Evolutionary conservation across 2,329 filamentous ascomycete genomes (phyloP).

Genomic region (Ophidiomyces ophidiicola): DNA sequence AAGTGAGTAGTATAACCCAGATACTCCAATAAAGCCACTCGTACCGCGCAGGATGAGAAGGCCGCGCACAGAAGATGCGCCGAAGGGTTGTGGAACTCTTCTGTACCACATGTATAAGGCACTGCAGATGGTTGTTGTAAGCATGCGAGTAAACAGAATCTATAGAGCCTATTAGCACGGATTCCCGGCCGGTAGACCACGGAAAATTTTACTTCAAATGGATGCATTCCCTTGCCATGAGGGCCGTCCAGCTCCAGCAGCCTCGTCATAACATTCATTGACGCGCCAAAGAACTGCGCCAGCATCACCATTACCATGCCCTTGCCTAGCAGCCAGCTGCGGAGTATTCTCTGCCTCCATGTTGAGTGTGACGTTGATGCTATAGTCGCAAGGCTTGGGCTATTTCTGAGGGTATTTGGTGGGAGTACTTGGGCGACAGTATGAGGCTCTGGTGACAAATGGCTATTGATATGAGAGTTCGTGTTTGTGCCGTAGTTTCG

Average conservation of each 20-base stretch:
- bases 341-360: not conserved
- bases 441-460: no score
- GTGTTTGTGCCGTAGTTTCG: no score
- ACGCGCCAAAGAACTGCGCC: conserved; percentile 66
- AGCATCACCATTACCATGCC: conserved; percentile 54
- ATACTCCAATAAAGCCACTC: conserved; percentile 65
- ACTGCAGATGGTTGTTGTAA: conserved; percentile 55
- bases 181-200: not conserved
- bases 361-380: not conserved
- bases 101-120: conserved; percentile 62
- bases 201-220: conserved; percentile 48
- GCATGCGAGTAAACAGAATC: conserved; percentile 70
- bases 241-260: conserved; percentile 57
- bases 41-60: conserved; percentile 58
- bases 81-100: conserved; percentile 56
- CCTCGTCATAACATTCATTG: conserved; percentile 75
- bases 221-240: conserved; percentile 60
- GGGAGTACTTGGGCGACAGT: no score
- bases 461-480: no score
- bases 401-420: no score
- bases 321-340: conserved; percentile 3
- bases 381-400: not conserved
- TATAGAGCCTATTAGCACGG: conserved; percentile 19
- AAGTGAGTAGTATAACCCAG: conserved; percentile 61
- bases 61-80: conserved; percentile 51